These are phyloP conservation scores for Aegilops bicornis DNA, from an alignment of 176 grass and related monocot species.

Conservation along the genomic window DNA sequence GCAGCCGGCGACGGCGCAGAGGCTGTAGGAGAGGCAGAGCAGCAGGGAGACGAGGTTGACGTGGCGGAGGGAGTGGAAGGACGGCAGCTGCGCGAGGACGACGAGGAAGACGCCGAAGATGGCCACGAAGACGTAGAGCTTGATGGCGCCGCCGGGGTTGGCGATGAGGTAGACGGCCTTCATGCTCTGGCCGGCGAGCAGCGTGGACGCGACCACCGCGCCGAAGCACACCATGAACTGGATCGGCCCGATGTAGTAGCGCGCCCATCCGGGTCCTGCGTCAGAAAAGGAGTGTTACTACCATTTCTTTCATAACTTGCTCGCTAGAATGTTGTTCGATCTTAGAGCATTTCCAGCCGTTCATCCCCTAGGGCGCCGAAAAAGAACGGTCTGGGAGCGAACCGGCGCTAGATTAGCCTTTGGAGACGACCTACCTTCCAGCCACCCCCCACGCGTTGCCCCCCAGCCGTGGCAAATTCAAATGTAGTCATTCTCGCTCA, in stretches of 20 bases:
- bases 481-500: no score
- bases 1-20: slow-evolving; percentile 73
- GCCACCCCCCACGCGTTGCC: no score
- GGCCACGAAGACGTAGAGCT: slow-evolving; percentile 79
- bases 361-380: no score
- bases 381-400: no score
- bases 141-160: slow-evolving; percentile 59
- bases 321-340: no score
- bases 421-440: no score
- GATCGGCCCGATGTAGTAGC: slow-evolving; percentile 77
- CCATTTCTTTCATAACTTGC: no score
- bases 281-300: not conserved
- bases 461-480: no score
- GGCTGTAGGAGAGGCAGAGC: slow-evolving; percentile 72
- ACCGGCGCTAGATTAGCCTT: no score
- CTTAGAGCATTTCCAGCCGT: no score
- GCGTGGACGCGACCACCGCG: slow-evolving; percentile 58
- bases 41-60: slow-evolving; percentile 79
- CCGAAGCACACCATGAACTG: slow-evolving; percentile 90
- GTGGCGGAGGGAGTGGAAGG: slow-evolving; percentile 89
- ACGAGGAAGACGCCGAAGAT: slow-evolving; percentile 77
- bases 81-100: slow-evolving; percentile 69
- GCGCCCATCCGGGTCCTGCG: slow-evolving; percentile 70
- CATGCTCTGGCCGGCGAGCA: slow-evolving; percentile 83
- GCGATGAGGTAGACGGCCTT: slow-evolving; percentile 81